Base-by-base conservation (phyloP, 2,329 filamentous ascomycete species). In the Arthrinium puccinioides region DNA sequence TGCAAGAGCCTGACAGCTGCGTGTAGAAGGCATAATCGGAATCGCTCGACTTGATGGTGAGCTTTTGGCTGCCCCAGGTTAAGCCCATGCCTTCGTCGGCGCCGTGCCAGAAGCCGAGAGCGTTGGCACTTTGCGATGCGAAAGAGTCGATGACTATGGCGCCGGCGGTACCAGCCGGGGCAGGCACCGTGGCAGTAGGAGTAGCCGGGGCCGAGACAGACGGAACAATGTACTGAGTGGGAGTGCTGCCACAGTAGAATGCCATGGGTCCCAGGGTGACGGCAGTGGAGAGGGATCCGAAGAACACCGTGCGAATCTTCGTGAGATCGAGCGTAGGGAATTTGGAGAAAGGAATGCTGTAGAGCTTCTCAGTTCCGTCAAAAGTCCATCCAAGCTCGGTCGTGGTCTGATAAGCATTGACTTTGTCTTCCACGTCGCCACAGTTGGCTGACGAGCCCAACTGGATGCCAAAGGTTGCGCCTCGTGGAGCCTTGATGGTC, bases 81-180 rank as follows among this genome's bases (percentile, higher is more conserved):
- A 74, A 55, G 5, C 58, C 62, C 50, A 81, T 69, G 13, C 68
- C 66, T 41, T 83, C 78, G 32, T 79, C 77, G n/a, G 66, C 66
- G 9, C 81, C 80, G 53, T 84, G 79, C 72, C 77, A 84, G 55
- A 75, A 70, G 3, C 71, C 73, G 3, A 84, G 66, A 14, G 73
- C 68, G 49, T 85, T 84, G 19, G 58, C 66, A 42, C 66, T 59
- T 3, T 56, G 39, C 45, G 64, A 66, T 24, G 58, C 58, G 45
- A 85, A 85, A 4, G 66, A 68, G 56, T 85, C 81, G 39, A 85
- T 74, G 1, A 82, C 62, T 21, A 77, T 62, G 10, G 61, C 57
- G 13, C 67, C 62, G 19, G 67, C 67, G 15, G 67, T 64, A 33
- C 70, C 64, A 10, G 58, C 46, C 4, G 72, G 73, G 4, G 70